Percentiles rank a stretch among this genome's conserved stretches.
These are phyloP conservation scores for Maudiozyma turicensis DNA, from an alignment of 805 yeast species.

Conservation along the genomic window DNA sequence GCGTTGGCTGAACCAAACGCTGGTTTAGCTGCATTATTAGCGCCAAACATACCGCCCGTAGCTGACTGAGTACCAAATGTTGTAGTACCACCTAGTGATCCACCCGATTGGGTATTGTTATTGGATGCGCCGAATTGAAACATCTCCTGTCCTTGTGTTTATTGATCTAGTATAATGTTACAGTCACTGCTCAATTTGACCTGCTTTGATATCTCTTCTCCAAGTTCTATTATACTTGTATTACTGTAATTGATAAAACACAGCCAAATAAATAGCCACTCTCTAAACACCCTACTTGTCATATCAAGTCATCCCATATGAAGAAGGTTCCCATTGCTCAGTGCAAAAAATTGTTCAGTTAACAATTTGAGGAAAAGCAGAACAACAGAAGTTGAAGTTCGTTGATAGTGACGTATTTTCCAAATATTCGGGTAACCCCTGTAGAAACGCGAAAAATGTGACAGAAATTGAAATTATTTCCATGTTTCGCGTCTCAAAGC, in stretches of 20 bases:
- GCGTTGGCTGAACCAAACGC: neutral
- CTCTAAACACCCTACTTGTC: too few species aligned
- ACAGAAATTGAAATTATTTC: too few species aligned
- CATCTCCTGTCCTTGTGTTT: constrained; percentile 3
- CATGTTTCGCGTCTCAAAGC: too few species aligned
- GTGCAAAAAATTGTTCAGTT: too few species aligned
- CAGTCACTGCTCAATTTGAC: neutral
- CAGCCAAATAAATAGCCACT: neutral
- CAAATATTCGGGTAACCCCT: too few species aligned
- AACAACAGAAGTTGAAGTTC: too few species aligned
- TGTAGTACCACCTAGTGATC: constrained; percentile 6
- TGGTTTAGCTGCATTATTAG: neutral
- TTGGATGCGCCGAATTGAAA: constrained; percentile 15
- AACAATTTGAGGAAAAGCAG: too few species aligned
- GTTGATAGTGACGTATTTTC: too few species aligned
- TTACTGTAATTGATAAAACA: neutral
- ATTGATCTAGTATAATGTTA: neutral
- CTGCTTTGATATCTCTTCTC: neutral
- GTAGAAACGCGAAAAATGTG: too few species aligned
- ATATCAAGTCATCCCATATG: too few species aligned
- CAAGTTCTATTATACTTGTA: neutral
- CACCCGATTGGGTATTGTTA: constrained; percentile 3
- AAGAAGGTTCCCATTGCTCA: too few species aligned
- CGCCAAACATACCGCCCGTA: neutral
- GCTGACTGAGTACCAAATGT: constrained; percentile 14